A percentile compares a stretch with the other conserved stretches of the same genome.
These are phyloP conservation scores for Penicillium cinerascens DNA, from an alignment of 495 filamentous ascomycete species.

Conservation along the genomic window DNA sequence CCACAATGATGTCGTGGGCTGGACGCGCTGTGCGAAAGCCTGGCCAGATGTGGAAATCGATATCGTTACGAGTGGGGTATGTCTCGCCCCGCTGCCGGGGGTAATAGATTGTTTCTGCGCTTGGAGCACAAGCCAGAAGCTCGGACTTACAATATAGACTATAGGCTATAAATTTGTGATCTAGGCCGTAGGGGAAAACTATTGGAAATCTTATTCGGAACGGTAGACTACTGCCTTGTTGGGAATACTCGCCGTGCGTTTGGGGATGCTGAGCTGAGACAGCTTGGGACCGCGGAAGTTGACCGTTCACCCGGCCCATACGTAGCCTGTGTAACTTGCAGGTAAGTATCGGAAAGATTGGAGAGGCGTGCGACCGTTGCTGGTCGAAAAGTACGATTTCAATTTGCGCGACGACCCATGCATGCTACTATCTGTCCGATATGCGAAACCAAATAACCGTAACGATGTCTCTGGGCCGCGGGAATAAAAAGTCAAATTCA, in stretches of 20 bases:
- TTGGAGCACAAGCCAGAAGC: neutral
- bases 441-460: neutral
- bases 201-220: neutral
- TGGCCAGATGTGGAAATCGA: neutral
- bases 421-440: neutral
- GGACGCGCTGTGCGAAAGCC: neutral
- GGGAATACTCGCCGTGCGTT: slow-evolving; percentile 3
- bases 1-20: neutral
- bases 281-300: too few relatives aligned
- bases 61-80: neutral
- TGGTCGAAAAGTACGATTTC: neutral
- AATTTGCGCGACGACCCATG: neutral
- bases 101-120: neutral
- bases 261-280: too few relatives aligned
- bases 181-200: neutral
- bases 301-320: neutral
- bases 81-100: too few relatives aligned
- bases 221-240: slow-evolving; percentile 5
- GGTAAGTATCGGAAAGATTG: neutral
- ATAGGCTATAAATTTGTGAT: too few relatives aligned
- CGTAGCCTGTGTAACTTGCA: neutral
- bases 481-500: neutral
- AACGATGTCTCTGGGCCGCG: neutral
- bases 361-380: neutral
- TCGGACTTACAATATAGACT: too few relatives aligned